Base-by-base conservation (phyloP, 1,284 basidiomycete genomes). In the Chalciporus sp. region DNA sequence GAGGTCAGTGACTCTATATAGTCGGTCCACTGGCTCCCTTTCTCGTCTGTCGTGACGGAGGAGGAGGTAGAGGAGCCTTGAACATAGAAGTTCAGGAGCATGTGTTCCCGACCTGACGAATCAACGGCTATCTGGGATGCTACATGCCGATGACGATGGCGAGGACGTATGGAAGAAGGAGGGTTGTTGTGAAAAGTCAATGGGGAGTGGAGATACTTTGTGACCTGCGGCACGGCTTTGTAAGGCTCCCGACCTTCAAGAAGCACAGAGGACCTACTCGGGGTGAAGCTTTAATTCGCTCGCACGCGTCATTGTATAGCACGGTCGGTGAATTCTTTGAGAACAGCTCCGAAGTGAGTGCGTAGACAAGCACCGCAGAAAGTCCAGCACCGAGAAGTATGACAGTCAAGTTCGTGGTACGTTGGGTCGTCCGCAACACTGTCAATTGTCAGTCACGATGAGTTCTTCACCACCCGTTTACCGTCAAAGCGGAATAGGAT, bases 271-370 rank as follows among this genome's bases (percentile, higher is more conserved):
- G 42, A 64, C 76, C 49, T 56, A 93, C 92, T 70, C 79, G 80
- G 42, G 83, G 73, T 26, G 91, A 94, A 8, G 80, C 76, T 62
- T 89, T 85, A 58, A 97, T 91, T 53, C 85, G 81, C 57, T 94
- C 87, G 69, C 94, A 94, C 12, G 93, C 92, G 59, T 94, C 85
- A 40, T 84, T 84, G 68, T 94, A 95, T 48, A 97, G 76, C 28
- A 95, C 92, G 1, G 92, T 94, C 1, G 94, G 92, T 28, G 93
- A 95, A 73, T 97, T 98, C 67, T 83, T 88, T 14, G 94, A 94
- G 72, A 96, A 95, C 7, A 97, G 79, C 72, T 96, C 94, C 20
- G 92, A 90, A 11, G 88, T 88, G 33, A 95, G 79, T 11, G 92
- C 88, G 62, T 95, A 94, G n/a, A 89, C 76, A 35, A 95, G 80